Base-by-base conservation (phyloP, 371 early-diverging fungal species). In the Gilbertella persicaria region DNA sequence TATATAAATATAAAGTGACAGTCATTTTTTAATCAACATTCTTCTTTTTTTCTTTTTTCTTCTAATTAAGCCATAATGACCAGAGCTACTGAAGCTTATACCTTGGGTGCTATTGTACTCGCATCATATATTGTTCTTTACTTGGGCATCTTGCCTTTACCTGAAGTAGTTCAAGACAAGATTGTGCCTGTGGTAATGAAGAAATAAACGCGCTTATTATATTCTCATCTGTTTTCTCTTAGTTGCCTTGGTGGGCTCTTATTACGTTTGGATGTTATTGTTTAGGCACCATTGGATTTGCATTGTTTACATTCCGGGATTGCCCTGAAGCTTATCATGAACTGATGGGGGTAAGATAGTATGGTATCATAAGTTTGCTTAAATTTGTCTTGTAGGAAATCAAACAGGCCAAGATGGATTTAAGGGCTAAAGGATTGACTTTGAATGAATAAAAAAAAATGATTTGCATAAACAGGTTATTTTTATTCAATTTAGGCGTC, bases 311-410 rank as follows among this genome's bases (percentile, higher is more conserved):
- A 3, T 95, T 95, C 75, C 84, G 92, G 26, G 94, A 95, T 59
- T 93, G 94, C 69, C 92, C 93, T 41, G 93, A 88, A 44, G 96
- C 94, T 8, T 88, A 88, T 67, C 73, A 80, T 43, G 89, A 88
- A 56, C 80, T 95, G 19, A 81, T 87, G 81, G 56, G 61, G 62
- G 92, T 92, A 85, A 58, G n/a, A n/a, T n/a, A n/a, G n/a, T n/a
- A n/a, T n/a, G n/a, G n/a, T n/a, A n/a, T n/a, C n/a, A n/a, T n/a
- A n/a, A n/a, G n/a, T n/a, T n/a, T n/a, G n/a, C n/a, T n/a, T n/a
- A n/a, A n/a, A n/a, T n/a, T n/a, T n/a, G n/a, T n/a, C n/a, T n/a
- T n/a, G n/a, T n/a, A n/a, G n/a, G n/a, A n/a, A n/a, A n/a, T n/a
- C n/a, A n/a, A n/a, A n/a, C n/a, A n/a, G n/a, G n/a, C n/a, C n/a